Base-by-base conservation (phyloP, 306 rosid species). In the Prunus mira region DNA sequence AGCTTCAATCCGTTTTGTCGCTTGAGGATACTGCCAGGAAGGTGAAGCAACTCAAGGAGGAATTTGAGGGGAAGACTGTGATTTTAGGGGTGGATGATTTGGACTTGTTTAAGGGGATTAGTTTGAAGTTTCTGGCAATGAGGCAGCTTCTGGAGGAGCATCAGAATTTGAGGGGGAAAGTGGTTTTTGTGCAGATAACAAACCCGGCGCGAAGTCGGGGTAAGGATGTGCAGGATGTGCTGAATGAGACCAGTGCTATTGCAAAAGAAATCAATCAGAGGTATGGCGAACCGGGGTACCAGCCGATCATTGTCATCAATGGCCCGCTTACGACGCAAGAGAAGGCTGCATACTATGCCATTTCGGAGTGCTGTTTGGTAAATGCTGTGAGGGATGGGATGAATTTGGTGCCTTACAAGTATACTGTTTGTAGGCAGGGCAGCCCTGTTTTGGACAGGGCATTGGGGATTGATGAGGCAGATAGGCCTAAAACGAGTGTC, bases 371-470 rank as follows among this genome's bases (percentile, higher is more conserved):
- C 34, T 89, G 90, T 20, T 73, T 89, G 13, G 93, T 89, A 67
- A 91, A 81, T 85, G 86, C 87, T 34, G 93, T 88, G 72, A 87
- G 96, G 61, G 96, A 91, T 81, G 96, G 96, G 12, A 87, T 91
- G 96, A 91, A 91, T 76, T 80, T 91, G 84, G 86, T 89, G 72
- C 93, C 93, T 61, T 91, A 91, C 49, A 69, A 61, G 78, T 91
- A 89, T 77, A 89, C 96, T 34, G 93, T 91, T 64, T 91, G 89
- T 15, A 84, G 93, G 28, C 92, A 91, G 82, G 87, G 88, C 12
- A 78, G 79, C 73, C 30, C 72, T 75, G 87, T 76, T 20, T 73
- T 87, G 86, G 89, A 84, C 38, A 85, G 78, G 81, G 87, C 81
- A 17, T 60, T 86, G 60, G 87, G 69, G 0, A 18, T 76, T 43